Evolutionary conservation across 202 grass and related monocot species (phyloP), one percentile per base, ranked within the genome.

Genomic region (Setaria italica): DNA sequence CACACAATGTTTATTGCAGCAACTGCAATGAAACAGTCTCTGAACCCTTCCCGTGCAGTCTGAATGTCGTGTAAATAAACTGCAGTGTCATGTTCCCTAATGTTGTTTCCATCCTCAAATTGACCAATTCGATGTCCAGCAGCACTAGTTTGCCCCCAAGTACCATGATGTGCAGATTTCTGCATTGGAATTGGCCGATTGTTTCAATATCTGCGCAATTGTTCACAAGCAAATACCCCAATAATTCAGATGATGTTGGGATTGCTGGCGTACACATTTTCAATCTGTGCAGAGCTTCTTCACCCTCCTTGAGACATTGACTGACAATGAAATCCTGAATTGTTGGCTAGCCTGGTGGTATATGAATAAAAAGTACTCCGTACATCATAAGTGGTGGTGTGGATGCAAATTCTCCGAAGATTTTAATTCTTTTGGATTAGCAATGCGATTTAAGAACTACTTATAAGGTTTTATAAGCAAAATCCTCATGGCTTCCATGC

Each of bases 31-130:
- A 70, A 86, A 82, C 56, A 72, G 47, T 46, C 12, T 77, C 21
- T 65, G 69, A 73, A 82, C 6, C 16, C 17, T 51, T 82, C 56
- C 62, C 0, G 34, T 80, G n/a, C 30, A 70, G 62, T 68, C 77
- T 70, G 53, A 86, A 86, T 90, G 78, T 6, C 72, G 55, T 90
- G 88, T 90, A 90, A 86, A 90, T 90, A 86, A 89, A 80, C 21
- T 82, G 79, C 48, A 86, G 13, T 37, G 21, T 77, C 45, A 45
- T 72, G 47, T 81, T 86, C 25, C 33, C 39, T 58, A 72, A 90
- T 86, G 65, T 67, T 71, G 64, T 62, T 68, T 57, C 56, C 56
- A 49, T 63, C 73, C 55, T 65, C 33, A 46, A 48, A 20, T 77
- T 48, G 51, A 62, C 51, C 41, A 29, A 75, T 51, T 67, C 30